phyloP scores from a whole-genome alignment of 495 filamentous ascomycete species.

The Neurospora cerealis region DNA sequence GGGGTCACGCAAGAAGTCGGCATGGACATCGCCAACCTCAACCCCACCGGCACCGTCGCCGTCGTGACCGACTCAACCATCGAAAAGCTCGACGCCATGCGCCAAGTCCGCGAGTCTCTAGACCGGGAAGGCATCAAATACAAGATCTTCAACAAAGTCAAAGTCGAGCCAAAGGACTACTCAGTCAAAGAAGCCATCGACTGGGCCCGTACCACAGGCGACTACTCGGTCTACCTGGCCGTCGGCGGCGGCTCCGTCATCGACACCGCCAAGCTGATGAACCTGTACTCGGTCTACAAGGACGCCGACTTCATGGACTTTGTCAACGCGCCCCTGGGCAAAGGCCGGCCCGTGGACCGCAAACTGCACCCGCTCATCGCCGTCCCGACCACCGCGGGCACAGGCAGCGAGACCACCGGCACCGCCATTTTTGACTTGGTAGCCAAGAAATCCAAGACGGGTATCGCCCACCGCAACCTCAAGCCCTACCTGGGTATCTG shows the following conservation, averaged over 20 bases:
- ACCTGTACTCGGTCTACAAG: slow-evolving; percentile 81
- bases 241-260: slow-evolving; percentile 87
- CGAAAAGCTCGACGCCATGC: slow-evolving; percentile 70
- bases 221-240: slow-evolving; percentile 69
- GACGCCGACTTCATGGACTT: slow-evolving; percentile 92
- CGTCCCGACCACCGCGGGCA: slow-evolving; percentile 91
- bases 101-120: slow-evolving; percentile 68
- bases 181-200: slow-evolving; percentile 80
- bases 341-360: slow-evolving; percentile 70
- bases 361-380: slow-evolving; percentile 79
- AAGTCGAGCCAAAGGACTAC: slow-evolving; percentile 87
- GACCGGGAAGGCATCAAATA: slow-evolving; percentile 67
- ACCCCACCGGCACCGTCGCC: slow-evolving; percentile 63
- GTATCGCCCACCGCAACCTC: slow-evolving; percentile 86
- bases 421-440: slow-evolving; percentile 97
- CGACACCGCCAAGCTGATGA: slow-evolving; percentile 97
- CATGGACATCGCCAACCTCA: slow-evolving; percentile 94
- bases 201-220: slow-evolving; percentile 47
- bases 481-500: slow-evolving; percentile 95
- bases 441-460: slow-evolving; percentile 80
- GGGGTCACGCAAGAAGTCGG: slow-evolving; percentile 96
- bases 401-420: slow-evolving; percentile 90
- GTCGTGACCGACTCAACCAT: slow-evolving; percentile 85
- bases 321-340: slow-evolving; percentile 90
- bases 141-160: slow-evolving; percentile 65